Conservation (phyloP, 2,329 filamentous ascomycete species). For the Aspergillus glaucus region DNA sequence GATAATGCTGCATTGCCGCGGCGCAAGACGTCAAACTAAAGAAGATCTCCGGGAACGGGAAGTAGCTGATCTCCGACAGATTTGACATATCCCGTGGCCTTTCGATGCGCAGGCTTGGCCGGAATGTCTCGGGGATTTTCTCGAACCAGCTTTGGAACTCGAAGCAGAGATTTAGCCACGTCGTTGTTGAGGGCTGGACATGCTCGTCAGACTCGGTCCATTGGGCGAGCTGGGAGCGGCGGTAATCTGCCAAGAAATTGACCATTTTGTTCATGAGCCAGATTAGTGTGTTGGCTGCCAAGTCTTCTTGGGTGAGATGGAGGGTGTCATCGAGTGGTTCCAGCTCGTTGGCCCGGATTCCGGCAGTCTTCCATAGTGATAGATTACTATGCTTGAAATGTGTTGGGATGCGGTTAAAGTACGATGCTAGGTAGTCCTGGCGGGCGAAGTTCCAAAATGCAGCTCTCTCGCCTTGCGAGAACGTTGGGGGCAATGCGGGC, state of each 20-base stretch:
- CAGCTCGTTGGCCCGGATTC: slow-evolving; percentile 41
- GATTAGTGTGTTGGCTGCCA: slow-evolving; percentile 54
- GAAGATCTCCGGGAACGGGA: slow-evolving; percentile 52
- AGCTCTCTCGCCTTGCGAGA: slow-evolving; percentile 49
- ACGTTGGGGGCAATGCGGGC: slow-evolving; percentile 15
- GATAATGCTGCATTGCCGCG: slow-evolving; percentile 58
- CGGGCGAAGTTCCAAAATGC: slow-evolving; percentile 61
- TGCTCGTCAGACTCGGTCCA: slow-evolving; percentile 30
- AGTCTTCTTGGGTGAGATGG: slow-evolving; percentile 48
- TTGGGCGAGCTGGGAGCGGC: slow-evolving; percentile 41
- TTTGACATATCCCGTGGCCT: slow-evolving; percentile 27
- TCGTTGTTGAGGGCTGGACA: slow-evolving; percentile 42
- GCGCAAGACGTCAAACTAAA: slow-evolving; percentile 57
- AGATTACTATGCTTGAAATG: slow-evolving; percentile 53
- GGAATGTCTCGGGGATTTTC: slow-evolving; percentile 53
- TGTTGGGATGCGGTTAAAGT: slow-evolving; percentile 53
- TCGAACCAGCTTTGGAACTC: slow-evolving; percentile 54
- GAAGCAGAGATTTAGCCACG: slow-evolving; percentile 48
- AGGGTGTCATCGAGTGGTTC: slow-evolving; percentile 31
- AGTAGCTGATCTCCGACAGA: slow-evolving; percentile 24
- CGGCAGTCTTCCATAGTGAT: slow-evolving; percentile 55
- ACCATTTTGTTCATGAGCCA: slow-evolving; percentile 59
- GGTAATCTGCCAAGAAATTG: slow-evolving; percentile 56
- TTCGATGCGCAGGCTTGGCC: slow-evolving; percentile 46
- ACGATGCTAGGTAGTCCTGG: slow-evolving; percentile 57